These are phyloP conservation scores for Cutaneotrichosporon mucoides DNA, from an alignment of 1,284 basidiomycete species.

Conservation along the genomic window DNA sequence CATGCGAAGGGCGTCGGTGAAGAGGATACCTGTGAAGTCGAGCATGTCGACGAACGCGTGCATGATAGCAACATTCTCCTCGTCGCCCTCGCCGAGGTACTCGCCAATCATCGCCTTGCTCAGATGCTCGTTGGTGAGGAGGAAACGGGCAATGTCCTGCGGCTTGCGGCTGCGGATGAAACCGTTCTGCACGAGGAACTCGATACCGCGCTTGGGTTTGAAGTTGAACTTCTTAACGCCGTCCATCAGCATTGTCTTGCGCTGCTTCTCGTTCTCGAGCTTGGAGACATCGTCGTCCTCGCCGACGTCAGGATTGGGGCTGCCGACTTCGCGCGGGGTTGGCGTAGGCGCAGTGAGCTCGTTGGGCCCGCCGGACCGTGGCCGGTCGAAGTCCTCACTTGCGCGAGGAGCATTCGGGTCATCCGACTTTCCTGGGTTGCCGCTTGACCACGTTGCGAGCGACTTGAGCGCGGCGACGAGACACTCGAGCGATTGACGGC, in stretches of 20 bases:
- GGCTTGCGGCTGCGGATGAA: slow-evolving; percentile 77
- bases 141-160: slow-evolving; percentile 77
- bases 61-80: slow-evolving; percentile 84
- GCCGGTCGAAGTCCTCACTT: slow-evolving; percentile 25
- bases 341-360: slow-evolving; percentile 58
- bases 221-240: slow-evolving; percentile 98
- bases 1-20: slow-evolving; percentile 79
- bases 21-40: slow-evolving; percentile 73
- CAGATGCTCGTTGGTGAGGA: slow-evolving; percentile 85
- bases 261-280: slow-evolving; percentile 95
- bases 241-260: slow-evolving; percentile 91
- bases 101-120: slow-evolving; percentile 97
- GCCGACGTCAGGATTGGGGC: not conserved
- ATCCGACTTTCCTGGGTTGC: slow-evolving; percentile 46
- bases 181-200: slow-evolving; percentile 82
- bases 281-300: slow-evolving; percentile 75
- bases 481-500: slow-evolving; percentile 84
- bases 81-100: slow-evolving; percentile 92
- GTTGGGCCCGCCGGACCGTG: not conserved
- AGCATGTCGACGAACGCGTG: slow-evolving; percentile 91
- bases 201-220: slow-evolving; percentile 92
- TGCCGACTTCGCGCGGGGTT: slow-evolving; percentile 52
- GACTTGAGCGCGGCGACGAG: slow-evolving; percentile 80
- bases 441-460: slow-evolving; percentile 81
- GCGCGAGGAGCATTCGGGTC: slow-evolving; percentile 15